Evolutionary conservation across 2,329 filamentous ascomycete species (phyloP), one percentile per base, ranked within the genome.

Genomic region (Pleomassaria siparia): DNA sequence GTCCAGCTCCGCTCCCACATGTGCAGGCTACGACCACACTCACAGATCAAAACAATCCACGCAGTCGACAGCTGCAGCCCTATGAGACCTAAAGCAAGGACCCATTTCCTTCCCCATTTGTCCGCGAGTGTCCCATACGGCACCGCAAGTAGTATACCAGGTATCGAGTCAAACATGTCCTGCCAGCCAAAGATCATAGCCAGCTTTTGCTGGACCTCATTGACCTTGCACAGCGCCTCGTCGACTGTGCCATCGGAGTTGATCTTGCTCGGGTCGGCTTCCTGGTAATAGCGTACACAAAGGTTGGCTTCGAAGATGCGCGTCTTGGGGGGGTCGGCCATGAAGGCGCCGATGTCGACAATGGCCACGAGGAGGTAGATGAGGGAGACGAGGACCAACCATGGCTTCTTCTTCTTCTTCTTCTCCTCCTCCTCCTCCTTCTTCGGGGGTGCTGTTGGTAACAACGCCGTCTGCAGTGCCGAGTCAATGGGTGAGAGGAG

Each of bases 61-160:
- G 59, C 56, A 22, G 53, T 59, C 41, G 56, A 59, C 26, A 69
- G 47, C 51, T 68, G 59, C 47, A 78, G 63, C 0, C 75, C 76
- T 16, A 73, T 63, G 35, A 79, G 59, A 40, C 69, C 68, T 16
- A 76, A 58, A 21, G 65, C 60, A 35, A 79, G 69, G 5, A 74
- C 71, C 49, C 70, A 70, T 53, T 76, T 79, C 41, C 77, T 69
- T 8, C 76, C 77, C 39, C 67, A 64, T 32, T 70, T 71, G 53
- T 80, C 77, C 11, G 76, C 75, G 54, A 80, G 64, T 25, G 75
- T 71, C 40, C 77, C 76, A 49, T 76, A 77, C 0, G 77, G 76
- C 35, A 79, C 70, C 2, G 76, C 74, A 43, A 79, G 59, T 13
- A 80, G 50, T 16, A 77, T 73, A 45, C 73, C 73, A 54, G 63